Percentiles rank a stretch among this genome's conserved stretches.
phyloP scores from a whole-genome alignment of 345 rosid species.

The Linum lewisii region DNA sequence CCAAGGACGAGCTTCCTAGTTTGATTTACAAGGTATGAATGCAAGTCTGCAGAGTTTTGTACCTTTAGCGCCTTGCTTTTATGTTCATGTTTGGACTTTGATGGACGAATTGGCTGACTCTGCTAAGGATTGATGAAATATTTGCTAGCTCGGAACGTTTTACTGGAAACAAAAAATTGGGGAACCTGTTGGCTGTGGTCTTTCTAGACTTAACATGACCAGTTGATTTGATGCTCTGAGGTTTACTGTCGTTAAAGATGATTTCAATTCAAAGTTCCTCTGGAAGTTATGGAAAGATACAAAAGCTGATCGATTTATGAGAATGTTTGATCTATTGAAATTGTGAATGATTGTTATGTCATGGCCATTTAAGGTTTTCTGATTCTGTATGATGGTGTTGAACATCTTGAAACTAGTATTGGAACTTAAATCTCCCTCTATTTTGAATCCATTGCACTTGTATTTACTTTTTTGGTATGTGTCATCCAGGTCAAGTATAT shows the following conservation, averaged over 20 bases:
- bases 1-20: conserved; percentile 42
- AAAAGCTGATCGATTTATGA: too few relatives aligned
- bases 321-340: too few relatives aligned
- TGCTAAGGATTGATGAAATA: too few relatives aligned
- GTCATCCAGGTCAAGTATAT: conserved; percentile 72
- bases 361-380: neutral
- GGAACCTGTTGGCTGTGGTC: too few relatives aligned
- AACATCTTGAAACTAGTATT: neutral
- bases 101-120: too few relatives aligned
- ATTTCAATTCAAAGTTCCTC: too few relatives aligned
- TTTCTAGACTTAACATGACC: too few relatives aligned
- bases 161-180: neutral
- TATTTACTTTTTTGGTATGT: conserved; percentile 41
- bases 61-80: neutral
- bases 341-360: too few relatives aligned
- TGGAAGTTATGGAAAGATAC: too few relatives aligned
- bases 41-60: neutral
- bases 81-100: neutral
- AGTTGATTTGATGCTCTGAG: neutral
- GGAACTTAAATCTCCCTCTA: neutral
- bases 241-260: neutral
- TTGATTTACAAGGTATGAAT: conserved; percentile 45
- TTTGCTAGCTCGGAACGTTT: too few relatives aligned
- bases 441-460: neutral
- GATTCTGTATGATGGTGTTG: neutral